These are phyloP conservation scores for Mortierella sp. DNA, from an alignment of 371 early-diverging fungal genomes.

Conservation along the genomic window DNA sequence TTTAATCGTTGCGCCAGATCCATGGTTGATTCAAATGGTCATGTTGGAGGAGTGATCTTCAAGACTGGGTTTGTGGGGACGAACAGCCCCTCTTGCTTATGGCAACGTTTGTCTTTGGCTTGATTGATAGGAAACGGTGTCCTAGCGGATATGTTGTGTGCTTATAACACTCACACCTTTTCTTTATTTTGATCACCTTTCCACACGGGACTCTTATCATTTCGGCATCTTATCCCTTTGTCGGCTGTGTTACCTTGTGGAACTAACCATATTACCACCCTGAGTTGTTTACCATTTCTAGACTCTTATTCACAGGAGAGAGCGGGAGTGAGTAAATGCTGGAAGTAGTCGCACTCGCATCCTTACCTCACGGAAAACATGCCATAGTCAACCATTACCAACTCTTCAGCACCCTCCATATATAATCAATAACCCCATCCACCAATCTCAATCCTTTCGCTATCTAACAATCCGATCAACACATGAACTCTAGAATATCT, in stretches of 20 bases:
- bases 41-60: constrained; percentile 30
- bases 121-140: too few species aligned
- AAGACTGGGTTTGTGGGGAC: constrained; percentile 28
- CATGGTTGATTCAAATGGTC: constrained; percentile 28
- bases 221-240: background rate
- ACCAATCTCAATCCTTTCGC: background rate
- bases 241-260: background rate
- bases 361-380: constrained; percentile 27
- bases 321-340: constrained; percentile 34
- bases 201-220: too few species aligned
- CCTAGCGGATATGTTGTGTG: background rate
- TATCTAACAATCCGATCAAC: background rate
- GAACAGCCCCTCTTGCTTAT: constrained; percentile 32
- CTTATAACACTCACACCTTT: background rate
- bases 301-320: constrained; percentile 29
- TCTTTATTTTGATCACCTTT: background rate
- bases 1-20: constrained; percentile 21
- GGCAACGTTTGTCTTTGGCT: background rate
- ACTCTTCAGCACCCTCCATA: background rate
- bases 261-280: background rate
- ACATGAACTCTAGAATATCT: constrained; percentile 1
- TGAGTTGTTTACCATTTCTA: background rate
- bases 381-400: background rate
- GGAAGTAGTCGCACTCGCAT: constrained; percentile 26
- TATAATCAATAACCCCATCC: background rate